Conservation (phyloP, 345 rosid species). For the Acer negundo region DNA sequence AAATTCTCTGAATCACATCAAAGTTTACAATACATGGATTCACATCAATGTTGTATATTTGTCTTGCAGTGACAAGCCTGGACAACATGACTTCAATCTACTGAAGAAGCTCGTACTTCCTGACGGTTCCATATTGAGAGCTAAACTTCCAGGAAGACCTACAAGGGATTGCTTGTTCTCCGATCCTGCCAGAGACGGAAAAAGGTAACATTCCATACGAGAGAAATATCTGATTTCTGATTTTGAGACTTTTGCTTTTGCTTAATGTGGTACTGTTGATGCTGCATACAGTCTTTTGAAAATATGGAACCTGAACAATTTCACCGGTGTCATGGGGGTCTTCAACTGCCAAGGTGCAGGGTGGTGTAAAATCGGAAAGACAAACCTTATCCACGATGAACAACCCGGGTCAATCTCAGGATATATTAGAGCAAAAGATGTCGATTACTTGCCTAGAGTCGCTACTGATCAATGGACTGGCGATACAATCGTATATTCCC, state of each 20-base stretch:
- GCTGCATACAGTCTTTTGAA: conserved; percentile 48
- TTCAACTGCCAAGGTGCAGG: conserved; percentile 77
- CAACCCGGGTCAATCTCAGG: conserved; percentile 59
- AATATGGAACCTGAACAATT: conserved; percentile 68
- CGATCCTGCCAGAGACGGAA: conserved; percentile 66
- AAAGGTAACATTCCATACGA: conserved; percentile 36
- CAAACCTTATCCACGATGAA: conserved; percentile 57
- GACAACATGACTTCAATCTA: conserved; percentile 64
- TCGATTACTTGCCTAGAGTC: conserved; percentile 54
- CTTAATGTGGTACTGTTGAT: conserved; percentile 1
- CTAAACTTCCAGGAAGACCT: conserved; percentile 73
- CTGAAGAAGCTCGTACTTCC: conserved; percentile 67
- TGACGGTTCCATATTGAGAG: conserved; percentile 68
- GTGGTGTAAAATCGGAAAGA: conserved; percentile 66
- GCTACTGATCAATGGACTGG: conserved; percentile 57
- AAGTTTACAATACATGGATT: background rate
- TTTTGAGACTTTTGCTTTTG: background rate
- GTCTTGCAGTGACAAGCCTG: conserved; percentile 62
- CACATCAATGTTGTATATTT: background rate
- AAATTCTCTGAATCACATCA: background rate
- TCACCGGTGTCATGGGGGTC: conserved; percentile 57
- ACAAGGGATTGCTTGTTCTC: conserved; percentile 64
- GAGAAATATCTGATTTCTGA: background rate
- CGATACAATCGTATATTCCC: conserved; percentile 54
- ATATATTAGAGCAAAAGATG: conserved; percentile 51